Percentiles rank a stretch among this genome's conserved stretches.
phyloP scores from a whole-genome alignment of 305 asterid species.

The Fraxinus greggii region DNA sequence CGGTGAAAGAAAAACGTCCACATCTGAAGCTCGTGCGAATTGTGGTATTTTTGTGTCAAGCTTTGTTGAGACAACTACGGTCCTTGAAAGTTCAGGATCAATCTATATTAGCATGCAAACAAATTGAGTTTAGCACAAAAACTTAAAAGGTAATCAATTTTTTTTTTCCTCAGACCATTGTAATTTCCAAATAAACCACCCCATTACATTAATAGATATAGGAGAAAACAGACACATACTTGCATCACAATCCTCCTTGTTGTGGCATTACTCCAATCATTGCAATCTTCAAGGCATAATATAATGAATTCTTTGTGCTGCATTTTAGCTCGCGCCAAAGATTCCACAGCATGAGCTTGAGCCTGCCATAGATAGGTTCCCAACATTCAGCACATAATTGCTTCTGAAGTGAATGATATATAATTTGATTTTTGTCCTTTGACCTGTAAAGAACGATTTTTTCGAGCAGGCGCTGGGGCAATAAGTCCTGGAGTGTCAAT shows the following conservation, averaged over 20 bases:
- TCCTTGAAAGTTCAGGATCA: slow-evolving; percentile 96
- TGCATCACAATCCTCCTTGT: slow-evolving; percentile 97
- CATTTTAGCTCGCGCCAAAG: slow-evolving; percentile 90
- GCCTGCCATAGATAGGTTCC: slow-evolving; percentile 46
- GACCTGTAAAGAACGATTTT: slow-evolving; percentile 92
- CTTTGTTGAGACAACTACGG: slow-evolving; percentile 89
- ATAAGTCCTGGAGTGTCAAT: slow-evolving; percentile 97
- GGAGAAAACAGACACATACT: slow-evolving; percentile 41
- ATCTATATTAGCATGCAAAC: slow-evolving; percentile 45
- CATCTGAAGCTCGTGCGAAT: slow-evolving; percentile 94
- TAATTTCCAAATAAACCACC: background rate
- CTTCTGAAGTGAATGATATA: slow-evolving; percentile 11
- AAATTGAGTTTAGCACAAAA: background rate
- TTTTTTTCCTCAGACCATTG: background rate
- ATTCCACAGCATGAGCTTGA: slow-evolving; percentile 95
- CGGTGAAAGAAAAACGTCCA: slow-evolving; percentile 95
- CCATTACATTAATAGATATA: slow-evolving; percentile 1
- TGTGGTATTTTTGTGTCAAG: slow-evolving; percentile 97
- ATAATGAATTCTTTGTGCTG: slow-evolving; percentile 95
- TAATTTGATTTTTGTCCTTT: background rate
- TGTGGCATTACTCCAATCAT: slow-evolving; percentile 96
- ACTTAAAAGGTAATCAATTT: background rate
- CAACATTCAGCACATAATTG: slow-evolving; percentile 22
- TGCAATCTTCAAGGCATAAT: slow-evolving; percentile 96
- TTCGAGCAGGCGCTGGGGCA: slow-evolving; percentile 93